Conservation (phyloP, 2,329 filamentous ascomycete species). For the Cyphellophora attinorum region DNA sequence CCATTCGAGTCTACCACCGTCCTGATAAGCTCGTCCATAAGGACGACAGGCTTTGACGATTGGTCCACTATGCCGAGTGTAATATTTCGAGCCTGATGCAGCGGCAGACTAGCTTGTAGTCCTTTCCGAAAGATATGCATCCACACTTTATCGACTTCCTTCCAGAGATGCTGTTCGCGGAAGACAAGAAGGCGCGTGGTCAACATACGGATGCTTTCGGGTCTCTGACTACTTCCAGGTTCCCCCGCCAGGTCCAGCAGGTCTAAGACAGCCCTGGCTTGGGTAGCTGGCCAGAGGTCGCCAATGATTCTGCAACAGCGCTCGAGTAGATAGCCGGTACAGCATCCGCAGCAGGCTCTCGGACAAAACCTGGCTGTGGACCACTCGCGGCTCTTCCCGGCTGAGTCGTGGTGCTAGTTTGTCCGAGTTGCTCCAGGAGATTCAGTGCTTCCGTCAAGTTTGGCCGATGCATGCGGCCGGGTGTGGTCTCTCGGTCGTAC, state of each 20-base stretch:
- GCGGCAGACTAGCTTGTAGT: not conserved
- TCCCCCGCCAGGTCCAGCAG: too few relatives aligned
- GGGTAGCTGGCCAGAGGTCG: too few relatives aligned
- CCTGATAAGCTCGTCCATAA: not conserved
- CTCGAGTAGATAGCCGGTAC: slow-evolving; percentile 44
- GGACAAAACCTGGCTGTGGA: slow-evolving; percentile 25
- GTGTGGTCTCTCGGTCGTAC: too few relatives aligned
- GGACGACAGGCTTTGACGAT: slow-evolving; percentile 1
- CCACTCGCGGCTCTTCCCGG: slow-evolving; percentile 35
- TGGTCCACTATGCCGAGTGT: slow-evolving; percentile 3
- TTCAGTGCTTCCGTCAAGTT: too few relatives aligned
- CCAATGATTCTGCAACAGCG: slow-evolving; percentile 46
- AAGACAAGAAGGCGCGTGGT: slow-evolving; percentile 7
- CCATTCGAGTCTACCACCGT: not conserved
- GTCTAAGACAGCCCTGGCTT: too few relatives aligned
- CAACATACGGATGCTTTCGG: slow-evolving; percentile 23
- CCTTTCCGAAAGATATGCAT: slow-evolving; percentile 5
- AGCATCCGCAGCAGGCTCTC: slow-evolving; percentile 28
- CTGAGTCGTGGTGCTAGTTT: slow-evolving; percentile 25
- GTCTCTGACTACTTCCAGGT: not conserved
- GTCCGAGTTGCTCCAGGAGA: too few relatives aligned
- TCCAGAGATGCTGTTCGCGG: slow-evolving; percentile 4
- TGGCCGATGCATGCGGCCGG: slow-evolving; percentile 28
- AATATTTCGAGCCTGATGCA: not conserved
- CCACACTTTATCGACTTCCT: slow-evolving; percentile 11